phyloP scores from a whole-genome alignment of 2,329 filamentous ascomycete genomes.

The Colletotrichum phormii region DNA sequence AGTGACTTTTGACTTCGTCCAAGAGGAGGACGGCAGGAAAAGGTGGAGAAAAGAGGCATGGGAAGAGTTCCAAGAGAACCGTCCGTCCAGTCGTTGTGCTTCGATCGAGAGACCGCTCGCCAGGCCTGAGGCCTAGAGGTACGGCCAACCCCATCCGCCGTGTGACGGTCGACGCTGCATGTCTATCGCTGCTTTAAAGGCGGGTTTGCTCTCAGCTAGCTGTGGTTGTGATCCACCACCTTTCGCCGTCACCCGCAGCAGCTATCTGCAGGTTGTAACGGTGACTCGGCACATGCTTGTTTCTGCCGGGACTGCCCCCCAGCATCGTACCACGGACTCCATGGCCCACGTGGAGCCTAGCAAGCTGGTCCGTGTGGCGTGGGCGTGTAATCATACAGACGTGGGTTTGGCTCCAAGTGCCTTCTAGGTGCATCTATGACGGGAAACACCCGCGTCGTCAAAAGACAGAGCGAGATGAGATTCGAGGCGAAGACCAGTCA shows the following conservation, averaged over 20 bases:
- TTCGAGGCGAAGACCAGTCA: constrained; percentile 14
- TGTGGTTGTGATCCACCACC: constrained; percentile 8
- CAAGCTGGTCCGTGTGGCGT: constrained; percentile 24
- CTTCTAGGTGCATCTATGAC: background rate
- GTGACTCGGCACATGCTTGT: constrained; percentile 38
- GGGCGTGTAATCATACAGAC: constrained; percentile 12
- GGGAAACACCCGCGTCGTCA: background rate
- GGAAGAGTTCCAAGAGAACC: constrained; percentile 1
- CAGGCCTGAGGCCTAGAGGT: background rate
- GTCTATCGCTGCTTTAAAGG: constrained; percentile 30
- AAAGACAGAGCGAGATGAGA: constrained; percentile 3
- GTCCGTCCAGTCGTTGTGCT: constrained; percentile 3
- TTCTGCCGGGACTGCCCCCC: constrained; percentile 35
- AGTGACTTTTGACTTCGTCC: constrained; percentile 13
- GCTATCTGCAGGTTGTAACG: constrained; percentile 32
- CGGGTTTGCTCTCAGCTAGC: background rate
- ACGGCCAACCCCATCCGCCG: constrained; percentile 17
- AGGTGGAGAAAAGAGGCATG: background rate
- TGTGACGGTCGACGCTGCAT: constrained; percentile 20
- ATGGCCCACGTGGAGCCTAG: constrained; percentile 32
- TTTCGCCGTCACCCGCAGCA: constrained; percentile 16
- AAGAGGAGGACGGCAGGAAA: background rate
- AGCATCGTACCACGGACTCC: constrained; percentile 31
- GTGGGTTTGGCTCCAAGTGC: background rate
- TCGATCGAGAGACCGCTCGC: constrained; percentile 18